These are phyloP conservation scores for Paxillus ammoniavirescens DNA, from an alignment of 768 basidiomycete genomes.

Conservation along the genomic window DNA sequence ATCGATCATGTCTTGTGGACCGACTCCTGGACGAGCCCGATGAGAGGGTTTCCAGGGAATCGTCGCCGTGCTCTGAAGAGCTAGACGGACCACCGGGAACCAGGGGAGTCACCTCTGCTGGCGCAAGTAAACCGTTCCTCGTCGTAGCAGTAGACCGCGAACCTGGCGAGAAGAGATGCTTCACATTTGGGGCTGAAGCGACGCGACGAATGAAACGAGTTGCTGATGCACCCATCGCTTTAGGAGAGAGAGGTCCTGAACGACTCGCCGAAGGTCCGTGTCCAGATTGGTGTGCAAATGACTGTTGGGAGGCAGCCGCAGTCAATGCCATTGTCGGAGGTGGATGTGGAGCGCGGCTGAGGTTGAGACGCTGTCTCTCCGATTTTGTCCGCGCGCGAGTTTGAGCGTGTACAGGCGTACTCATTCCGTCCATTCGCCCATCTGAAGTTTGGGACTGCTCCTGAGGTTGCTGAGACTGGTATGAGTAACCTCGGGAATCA, in stretches of 20 bases:
- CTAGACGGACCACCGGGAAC: slow-evolving; percentile 47
- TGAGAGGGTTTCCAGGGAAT: slow-evolving; percentile 76
- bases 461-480: slow-evolving; percentile 11
- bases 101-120: slow-evolving; percentile 58
- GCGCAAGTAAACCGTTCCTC: slow-evolving; percentile 78
- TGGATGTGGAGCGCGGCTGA: slow-evolving; percentile 46
- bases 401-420: slow-evolving; percentile 23
- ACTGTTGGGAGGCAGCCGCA: slow-evolving; percentile 39
- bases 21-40: slow-evolving; percentile 69
- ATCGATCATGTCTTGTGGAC: slow-evolving; percentile 41
- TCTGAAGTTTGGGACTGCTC: slow-evolving; percentile 9
- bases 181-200: slow-evolving; percentile 95
- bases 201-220: slow-evolving; percentile 93
- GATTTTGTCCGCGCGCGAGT: slow-evolving; percentile 41
- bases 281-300: slow-evolving; percentile 32
- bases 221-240: slow-evolving; percentile 68
- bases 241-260: slow-evolving; percentile 60
- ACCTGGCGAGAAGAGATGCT: slow-evolving; percentile 74
- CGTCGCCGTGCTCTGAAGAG: slow-evolving; percentile 57
- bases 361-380: slow-evolving; percentile 45
- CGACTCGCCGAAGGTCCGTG: slow-evolving; percentile 34
- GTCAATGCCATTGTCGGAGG: slow-evolving; percentile 25
- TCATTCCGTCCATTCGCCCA: slow-evolving; percentile 18
- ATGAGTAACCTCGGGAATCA: slow-evolving; percentile 18
- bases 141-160: slow-evolving; percentile 59